A percentile compares a stretch with the other conserved stretches of the same genome.
Conservation (phyloP, 2,329 filamentous ascomycete species). For the Dendryphion nanum region DNA sequence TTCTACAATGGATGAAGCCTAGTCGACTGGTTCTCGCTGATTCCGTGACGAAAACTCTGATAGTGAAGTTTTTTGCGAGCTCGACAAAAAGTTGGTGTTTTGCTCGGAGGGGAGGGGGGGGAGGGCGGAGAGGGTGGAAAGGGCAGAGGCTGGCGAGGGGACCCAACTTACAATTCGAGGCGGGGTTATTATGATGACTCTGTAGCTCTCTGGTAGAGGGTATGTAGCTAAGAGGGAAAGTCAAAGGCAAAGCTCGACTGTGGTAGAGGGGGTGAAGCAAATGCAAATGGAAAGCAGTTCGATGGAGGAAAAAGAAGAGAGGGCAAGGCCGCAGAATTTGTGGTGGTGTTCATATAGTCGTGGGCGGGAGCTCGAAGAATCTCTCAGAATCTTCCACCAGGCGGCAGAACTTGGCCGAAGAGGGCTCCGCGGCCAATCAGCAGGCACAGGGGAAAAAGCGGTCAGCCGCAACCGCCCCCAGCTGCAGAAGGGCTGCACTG, state of each 20-base stretch:
- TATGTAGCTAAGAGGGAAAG: conserved; percentile 17
- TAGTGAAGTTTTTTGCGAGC: background rate
- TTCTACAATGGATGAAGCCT: conserved; percentile 1
- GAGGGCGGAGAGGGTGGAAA: conserved; percentile 15
- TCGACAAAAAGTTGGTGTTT: too few relatives aligned
- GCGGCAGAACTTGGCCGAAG: conserved; percentile 34
- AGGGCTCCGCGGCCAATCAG: too few relatives aligned
- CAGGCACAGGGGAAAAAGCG: too few relatives aligned
- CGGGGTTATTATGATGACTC: too few relatives aligned
- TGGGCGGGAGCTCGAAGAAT: conserved; percentile 30
- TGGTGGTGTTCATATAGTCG: conserved; percentile 27
- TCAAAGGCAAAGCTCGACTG: too few relatives aligned
- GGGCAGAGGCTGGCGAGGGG: too few relatives aligned
- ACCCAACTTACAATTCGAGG: too few relatives aligned
- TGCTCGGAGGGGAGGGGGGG: too few relatives aligned
- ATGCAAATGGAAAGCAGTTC: conserved; percentile 21
- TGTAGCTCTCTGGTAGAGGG: conserved; percentile 2
- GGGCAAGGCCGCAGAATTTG: conserved; percentile 22
- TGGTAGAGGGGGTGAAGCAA: too few relatives aligned
- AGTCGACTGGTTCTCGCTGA: too few relatives aligned
- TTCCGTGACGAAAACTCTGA: background rate
- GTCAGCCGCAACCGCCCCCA: too few relatives aligned
- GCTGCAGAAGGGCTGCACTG: too few relatives aligned
- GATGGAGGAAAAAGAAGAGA: conserved; percentile 9
- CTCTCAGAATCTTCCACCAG: conserved; percentile 40